Base-by-base conservation (phyloP, 176 grass and related monocot species). In the Avena sativa region DNA sequence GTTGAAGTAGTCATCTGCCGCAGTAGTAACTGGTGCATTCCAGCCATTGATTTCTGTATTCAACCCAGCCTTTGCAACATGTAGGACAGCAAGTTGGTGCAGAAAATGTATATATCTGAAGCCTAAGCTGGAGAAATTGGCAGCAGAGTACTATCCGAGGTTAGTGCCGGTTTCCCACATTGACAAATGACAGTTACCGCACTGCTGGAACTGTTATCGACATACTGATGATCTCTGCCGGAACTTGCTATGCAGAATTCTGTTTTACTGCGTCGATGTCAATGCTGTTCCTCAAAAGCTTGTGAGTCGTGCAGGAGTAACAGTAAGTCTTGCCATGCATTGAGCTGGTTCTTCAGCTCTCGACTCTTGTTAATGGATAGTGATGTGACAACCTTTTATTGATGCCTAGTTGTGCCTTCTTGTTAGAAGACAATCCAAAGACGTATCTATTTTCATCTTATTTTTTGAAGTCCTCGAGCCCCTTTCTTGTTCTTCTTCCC, bases 31-130 rank as follows among this genome's bases (percentile, higher is more conserved):
- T 70, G 69, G 0, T 10, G 79, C 46, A n/a, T 85, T 60, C 50
- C 44, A 30, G n/a, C 46, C 3, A 60, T 67, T 68, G 10, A 25
- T 16, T 2, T 51, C 12, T 50, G 32, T 52, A 81, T 62, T 81
- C 14, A 68, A 19, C 21, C 16, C 56, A 68, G 2, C 51, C 16
- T 38, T 79, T 74, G 71, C 58, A 46, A 44, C 64, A 60, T 91
- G 78, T 62, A 99, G 97, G 97, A 93, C 86, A 87, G 97, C 97
- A 12, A 93, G 87, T 67, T 96, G 94, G 97, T 99, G 97, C 74
- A 99, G 97, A 86, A 99, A 99, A 88, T 99, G 97, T 63, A 99
- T 96, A 89, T 96, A 94, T 88, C 86, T 99, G 91, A 99, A 96
- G 89, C 97, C 97, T 60, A 99, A 99, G 88, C 81, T 99, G 79